Conservation (phyloP, 805 yeast species). For the Starmerella stigmatis region DNA sequence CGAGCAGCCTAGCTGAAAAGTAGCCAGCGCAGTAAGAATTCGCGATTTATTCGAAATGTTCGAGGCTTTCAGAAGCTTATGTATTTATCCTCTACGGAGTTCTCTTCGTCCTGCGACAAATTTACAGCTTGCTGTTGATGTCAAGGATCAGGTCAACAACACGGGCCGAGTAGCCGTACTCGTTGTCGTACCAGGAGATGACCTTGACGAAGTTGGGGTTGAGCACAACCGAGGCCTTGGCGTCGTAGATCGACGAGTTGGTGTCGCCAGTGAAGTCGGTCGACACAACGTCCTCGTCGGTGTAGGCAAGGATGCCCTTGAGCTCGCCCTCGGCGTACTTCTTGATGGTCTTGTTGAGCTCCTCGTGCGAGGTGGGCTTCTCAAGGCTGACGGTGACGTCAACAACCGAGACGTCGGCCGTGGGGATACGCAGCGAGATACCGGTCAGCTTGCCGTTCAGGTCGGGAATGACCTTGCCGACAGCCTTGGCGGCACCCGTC, state of each 20-base stretch:
- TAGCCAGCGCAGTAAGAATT: no score
- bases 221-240: constrained; percentile 80
- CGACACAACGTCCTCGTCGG: constrained; percentile 86
- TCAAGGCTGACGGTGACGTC: constrained; percentile 78
- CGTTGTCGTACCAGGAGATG: constrained; percentile 92
- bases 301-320: constrained; percentile 79
- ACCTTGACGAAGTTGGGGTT: constrained; percentile 84
- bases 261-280: constrained; percentile 76
- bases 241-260: constrained; percentile 83
- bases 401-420: constrained; percentile 86
- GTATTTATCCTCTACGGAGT: no score
- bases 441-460: constrained; percentile 90
- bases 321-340: constrained; percentile 65
- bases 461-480: constrained; percentile 86
- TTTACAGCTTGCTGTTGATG: constrained; percentile 49
- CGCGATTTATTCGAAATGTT: no score
- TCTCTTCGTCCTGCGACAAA: neutral
- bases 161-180: constrained; percentile 93
- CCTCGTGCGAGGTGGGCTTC: constrained; percentile 70
- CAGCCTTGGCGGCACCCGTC: constrained; percentile 97
- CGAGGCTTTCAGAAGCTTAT: no score
- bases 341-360: constrained; percentile 67
- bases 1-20: no score
- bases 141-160: constrained; percentile 81
- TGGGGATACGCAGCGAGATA: constrained; percentile 88